A percentile compares a stretch with the other conserved stretches of the same genome.
Conservation (phyloP, 306 rosid species). For the Cyamopsis tetragonoloba region DNA sequence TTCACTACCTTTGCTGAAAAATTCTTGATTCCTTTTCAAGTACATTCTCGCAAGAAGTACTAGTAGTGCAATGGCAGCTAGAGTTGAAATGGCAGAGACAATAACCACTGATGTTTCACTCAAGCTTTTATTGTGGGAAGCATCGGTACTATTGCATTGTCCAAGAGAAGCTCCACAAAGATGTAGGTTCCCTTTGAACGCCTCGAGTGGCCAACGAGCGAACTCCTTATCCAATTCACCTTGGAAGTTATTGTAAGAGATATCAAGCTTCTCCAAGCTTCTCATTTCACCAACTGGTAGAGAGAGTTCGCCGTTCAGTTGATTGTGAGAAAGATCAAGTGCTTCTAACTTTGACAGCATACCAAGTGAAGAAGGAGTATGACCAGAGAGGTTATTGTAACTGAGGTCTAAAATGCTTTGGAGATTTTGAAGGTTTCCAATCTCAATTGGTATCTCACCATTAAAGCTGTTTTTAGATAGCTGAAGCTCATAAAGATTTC, state of each 20-base stretch:
- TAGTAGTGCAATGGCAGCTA: conserved; percentile 58
- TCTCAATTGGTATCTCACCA: conserved; percentile 72
- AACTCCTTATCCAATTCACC: conserved; percentile 61
- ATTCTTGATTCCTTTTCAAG: conserved; percentile 41
- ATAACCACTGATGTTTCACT: conserved; percentile 43
- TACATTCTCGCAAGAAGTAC: conserved; percentile 38
- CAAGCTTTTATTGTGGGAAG: conserved; percentile 22
- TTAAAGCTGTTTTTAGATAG: conserved; percentile 50
- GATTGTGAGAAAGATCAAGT: conserved; percentile 82
- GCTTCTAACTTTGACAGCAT: conserved; percentile 61
- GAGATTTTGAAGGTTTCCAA: conserved; percentile 73
- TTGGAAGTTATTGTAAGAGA: conserved; percentile 67
- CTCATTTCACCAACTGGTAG: conserved; percentile 47
- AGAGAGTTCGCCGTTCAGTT: conserved; percentile 77
- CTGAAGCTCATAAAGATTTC: conserved; percentile 55
- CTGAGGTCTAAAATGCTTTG: conserved; percentile 75
- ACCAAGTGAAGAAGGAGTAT: conserved; percentile 53
- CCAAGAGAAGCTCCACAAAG: conserved; percentile 82
- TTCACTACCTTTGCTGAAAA: conserved; percentile 41
- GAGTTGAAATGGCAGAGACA: conserved; percentile 61
- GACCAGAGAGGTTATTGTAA: conserved; percentile 69
- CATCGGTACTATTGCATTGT: conserved; percentile 25
- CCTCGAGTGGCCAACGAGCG: conserved; percentile 56
- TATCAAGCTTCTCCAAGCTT: conserved; percentile 70
- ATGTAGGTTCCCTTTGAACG: conserved; percentile 56